Evolutionary conservation across 2,329 filamentous ascomycete species (phyloP), one percentile per base, ranked within the genome.

Genomic region (Claviceps sp.): DNA sequence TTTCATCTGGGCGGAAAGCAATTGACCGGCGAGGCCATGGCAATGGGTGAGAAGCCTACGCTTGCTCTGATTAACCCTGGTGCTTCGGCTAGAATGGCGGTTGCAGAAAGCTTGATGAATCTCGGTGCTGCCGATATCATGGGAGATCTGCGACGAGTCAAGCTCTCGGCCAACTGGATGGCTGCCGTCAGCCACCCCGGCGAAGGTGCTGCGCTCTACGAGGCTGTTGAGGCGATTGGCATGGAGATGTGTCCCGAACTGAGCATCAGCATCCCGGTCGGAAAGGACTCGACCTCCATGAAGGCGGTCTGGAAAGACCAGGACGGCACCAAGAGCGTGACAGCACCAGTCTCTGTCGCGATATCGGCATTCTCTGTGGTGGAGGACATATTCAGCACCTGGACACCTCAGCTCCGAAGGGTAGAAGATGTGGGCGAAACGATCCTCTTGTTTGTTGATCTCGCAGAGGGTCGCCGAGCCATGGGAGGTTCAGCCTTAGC

Each of bases 271-370:
- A 97, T 98, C 54, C 93, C 93, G 4, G 93, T 97, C 8, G 93
- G 93, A 52, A 97, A 98, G 70, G 93, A 98, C 67, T 97, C 91
- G 0, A 95, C 94, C 69, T 96, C 90, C 2, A 97, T 98, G 93
- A 96, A 96, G 75, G 91, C 94, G 62, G 88, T 88, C 52, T 97
- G 93, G 93, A 85, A 82, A 63, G 86, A 91, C 58, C 72, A 74
- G 55, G 72, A 77, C 18, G 76, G 86, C 55, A 70, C 77, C 14
- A 93, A 86, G 71, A 90, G 90, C 58, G 91, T 97, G 48, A 96
- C 88, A 40, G 88, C 93, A 4, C 93, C 93, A 1, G 80, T 97
- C 60, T 95, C 91, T 1, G 77, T 95, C 5, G 84, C 96, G 52
- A 89, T 97, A 59, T 89, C 93, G 5, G 88, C 93, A 1, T 96